A percentile compares a stretch with the other conserved stretches of the same genome.
phyloP scores from a whole-genome alignment of 139 green algal genomes.

The Protoeuglena noctilucae region DNA sequence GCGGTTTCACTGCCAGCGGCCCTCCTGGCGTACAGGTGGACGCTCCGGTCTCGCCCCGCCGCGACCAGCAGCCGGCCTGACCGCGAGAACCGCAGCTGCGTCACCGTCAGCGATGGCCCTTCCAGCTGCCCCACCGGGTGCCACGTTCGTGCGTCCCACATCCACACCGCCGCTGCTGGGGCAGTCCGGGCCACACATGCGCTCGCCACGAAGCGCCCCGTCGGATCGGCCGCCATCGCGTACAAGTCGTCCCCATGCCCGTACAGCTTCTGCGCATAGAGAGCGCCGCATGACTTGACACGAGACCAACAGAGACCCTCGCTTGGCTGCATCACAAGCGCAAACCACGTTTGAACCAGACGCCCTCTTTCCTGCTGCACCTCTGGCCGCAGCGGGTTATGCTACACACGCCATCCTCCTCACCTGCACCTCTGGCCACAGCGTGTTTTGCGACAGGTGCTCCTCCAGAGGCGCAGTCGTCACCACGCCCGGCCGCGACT shows the following conservation, averaged over 20 bases:
- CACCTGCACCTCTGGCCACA: slow-evolving; percentile 87
- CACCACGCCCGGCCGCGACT: slow-evolving; percentile 35
- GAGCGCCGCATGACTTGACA: no score
- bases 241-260: slow-evolving; percentile 86
- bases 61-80: slow-evolving; percentile 37
- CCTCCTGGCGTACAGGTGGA: slow-evolving; percentile 22
- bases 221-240: slow-evolving; percentile 37
- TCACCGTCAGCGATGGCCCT: slow-evolving; percentile 80
- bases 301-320: no score
- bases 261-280: slow-evolving; percentile 91
- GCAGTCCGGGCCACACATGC: slow-evolving; percentile 40
- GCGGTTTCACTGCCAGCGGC: background rate
- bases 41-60: slow-evolving; percentile 42
- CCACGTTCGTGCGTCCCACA: slow-evolving; percentile 55
- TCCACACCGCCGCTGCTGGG: slow-evolving; percentile 38
- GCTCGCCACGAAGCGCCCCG: slow-evolving; percentile 42
- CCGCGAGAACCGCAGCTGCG: slow-evolving; percentile 68
- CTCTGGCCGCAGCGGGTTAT: no score
- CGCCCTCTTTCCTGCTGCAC: no score
- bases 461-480: slow-evolving; percentile 73
- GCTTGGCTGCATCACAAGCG: no score
- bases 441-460: slow-evolving; percentile 65
- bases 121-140: slow-evolving; percentile 10
- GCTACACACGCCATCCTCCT: no score
- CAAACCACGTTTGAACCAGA: no score